A percentile compares a stretch with the other conserved stretches of the same genome.
Conservation (phyloP, 2,329 filamentous ascomycete species). For the Aspergillus sergii region DNA sequence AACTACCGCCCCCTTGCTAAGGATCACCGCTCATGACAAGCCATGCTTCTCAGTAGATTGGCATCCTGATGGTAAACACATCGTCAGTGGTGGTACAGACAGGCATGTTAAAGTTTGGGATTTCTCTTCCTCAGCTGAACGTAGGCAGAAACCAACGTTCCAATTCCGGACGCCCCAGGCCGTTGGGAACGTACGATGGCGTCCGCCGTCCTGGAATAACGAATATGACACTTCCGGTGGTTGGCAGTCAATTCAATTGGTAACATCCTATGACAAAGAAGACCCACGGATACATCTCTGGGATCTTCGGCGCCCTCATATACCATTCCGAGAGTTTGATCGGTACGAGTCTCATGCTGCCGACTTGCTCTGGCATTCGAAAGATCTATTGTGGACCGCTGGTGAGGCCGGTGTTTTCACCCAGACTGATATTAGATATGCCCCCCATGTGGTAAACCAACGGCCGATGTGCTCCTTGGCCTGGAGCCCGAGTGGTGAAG, state of each 20-base stretch:
- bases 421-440: conserved; percentile 64
- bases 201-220: conserved; percentile 60
- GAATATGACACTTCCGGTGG: conserved; percentile 54
- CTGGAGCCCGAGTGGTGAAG: conserved; percentile 60
- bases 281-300: conserved; percentile 65
- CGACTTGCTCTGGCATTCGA: conserved; percentile 66
- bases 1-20: conserved; percentile 58
- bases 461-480: conserved; percentile 59
- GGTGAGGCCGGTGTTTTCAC: conserved; percentile 63
- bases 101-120: conserved; percentile 67
- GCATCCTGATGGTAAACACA: conserved; percentile 68
- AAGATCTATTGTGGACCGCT: conserved; percentile 67
- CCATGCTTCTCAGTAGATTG: conserved; percentile 66
- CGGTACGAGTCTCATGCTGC: conserved; percentile 58
- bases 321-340: conserved; percentile 65
- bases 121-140: conserved; percentile 57
- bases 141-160: conserved; percentile 61
- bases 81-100: conserved; percentile 65
- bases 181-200: conserved; percentile 65
- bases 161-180: conserved; percentile 63
- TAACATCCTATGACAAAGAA: conserved; percentile 64
- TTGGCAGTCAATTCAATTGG: conserved; percentile 64
- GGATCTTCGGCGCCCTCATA: conserved; percentile 63
- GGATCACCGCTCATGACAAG: conserved; percentile 63
- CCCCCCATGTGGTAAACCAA: conserved; percentile 60